Conservation (phyloP, 2,329 filamentous ascomycete genomes). For the Dactylellina cionopaga region DNA sequence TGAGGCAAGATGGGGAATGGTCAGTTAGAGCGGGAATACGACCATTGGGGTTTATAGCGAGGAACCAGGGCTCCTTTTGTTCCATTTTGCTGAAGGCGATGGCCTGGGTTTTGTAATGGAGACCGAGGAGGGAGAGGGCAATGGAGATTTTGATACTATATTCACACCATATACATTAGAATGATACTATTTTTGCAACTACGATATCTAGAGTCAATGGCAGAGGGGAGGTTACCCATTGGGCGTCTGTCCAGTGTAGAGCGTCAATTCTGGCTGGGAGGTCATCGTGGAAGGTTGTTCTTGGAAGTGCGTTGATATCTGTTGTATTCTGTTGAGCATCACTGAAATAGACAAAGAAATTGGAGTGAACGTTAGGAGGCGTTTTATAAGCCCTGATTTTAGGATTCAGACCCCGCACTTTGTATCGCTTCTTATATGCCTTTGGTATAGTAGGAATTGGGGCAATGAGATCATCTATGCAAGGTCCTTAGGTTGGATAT, state of each 20-base stretch:
- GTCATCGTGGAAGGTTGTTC: slow-evolving; percentile 5
- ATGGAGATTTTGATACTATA: slow-evolving; percentile 82
- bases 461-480: too few species aligned
- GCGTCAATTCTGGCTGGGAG: slow-evolving; percentile 72
- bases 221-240: slow-evolving; percentile 68
- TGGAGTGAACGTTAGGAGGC: background rate
- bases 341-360: background rate
- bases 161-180: background rate
- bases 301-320: slow-evolving; percentile 28
- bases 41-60: slow-evolving; percentile 91
- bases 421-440: too few species aligned
- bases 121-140: slow-evolving; percentile 70
- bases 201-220: too few species aligned
- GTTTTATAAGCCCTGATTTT: background rate
- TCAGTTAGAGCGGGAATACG: slow-evolving; percentile 89
- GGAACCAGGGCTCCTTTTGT: slow-evolving; percentile 89
- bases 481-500: too few species aligned
- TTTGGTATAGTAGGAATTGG: too few species aligned
- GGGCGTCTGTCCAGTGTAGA: slow-evolving; percentile 84
- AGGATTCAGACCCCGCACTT: background rate
- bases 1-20: slow-evolving; percentile 68
- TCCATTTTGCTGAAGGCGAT: slow-evolving; percentile 78
- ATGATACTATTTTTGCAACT: too few species aligned
- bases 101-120: slow-evolving; percentile 68
- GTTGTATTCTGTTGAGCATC: slow-evolving; percentile 34